Conservation (phyloP, 139 green algal genomes). For the Tetraselmis striata region DNA sequence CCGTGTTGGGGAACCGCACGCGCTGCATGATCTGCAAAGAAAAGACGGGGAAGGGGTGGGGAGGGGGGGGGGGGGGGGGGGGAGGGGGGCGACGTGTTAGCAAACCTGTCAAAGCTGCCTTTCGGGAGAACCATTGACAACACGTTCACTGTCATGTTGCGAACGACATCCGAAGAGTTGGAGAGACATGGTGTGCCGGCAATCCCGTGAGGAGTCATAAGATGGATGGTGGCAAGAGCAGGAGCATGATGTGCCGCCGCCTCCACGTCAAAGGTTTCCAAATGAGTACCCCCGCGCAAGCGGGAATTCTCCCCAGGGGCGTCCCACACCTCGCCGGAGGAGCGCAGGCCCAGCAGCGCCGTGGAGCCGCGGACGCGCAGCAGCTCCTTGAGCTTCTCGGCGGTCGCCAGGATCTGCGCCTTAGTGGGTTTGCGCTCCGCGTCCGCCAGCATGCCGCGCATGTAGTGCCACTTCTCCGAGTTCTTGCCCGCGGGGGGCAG, state of each 20-base stretch:
- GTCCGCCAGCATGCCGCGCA: constrained; percentile 47
- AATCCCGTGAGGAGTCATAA: too few relatives aligned
- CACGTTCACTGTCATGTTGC: too few relatives aligned
- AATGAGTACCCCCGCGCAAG: too few relatives aligned
- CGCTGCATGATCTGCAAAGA: constrained; percentile 39
- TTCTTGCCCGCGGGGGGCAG: constrained; percentile 68
- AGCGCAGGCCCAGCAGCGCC: constrained; percentile 68
- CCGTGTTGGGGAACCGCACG: constrained; percentile 56
- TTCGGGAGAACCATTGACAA: too few relatives aligned
- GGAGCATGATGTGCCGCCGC: too few relatives aligned
- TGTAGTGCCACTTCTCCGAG: constrained; percentile 44
- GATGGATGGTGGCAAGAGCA: too few relatives aligned
- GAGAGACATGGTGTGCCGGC: too few relatives aligned
- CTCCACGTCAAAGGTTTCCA: too few relatives aligned
- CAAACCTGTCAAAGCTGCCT: too few relatives aligned
- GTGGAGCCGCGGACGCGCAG: constrained; percentile 54
- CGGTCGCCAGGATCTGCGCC: neutral
- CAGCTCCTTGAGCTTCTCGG: constrained; percentile 6
- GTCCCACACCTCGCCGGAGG: constrained; percentile 19
- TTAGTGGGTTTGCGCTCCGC: constrained; percentile 11
- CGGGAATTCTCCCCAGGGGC: too few relatives aligned
- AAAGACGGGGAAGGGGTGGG: neutral
- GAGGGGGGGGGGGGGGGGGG: neutral
- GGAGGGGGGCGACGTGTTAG: neutral
- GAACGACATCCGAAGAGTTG: too few relatives aligned